Base-by-base conservation (phyloP, 768 basidiomycete species). In the Lactarius hatsudake region DNA sequence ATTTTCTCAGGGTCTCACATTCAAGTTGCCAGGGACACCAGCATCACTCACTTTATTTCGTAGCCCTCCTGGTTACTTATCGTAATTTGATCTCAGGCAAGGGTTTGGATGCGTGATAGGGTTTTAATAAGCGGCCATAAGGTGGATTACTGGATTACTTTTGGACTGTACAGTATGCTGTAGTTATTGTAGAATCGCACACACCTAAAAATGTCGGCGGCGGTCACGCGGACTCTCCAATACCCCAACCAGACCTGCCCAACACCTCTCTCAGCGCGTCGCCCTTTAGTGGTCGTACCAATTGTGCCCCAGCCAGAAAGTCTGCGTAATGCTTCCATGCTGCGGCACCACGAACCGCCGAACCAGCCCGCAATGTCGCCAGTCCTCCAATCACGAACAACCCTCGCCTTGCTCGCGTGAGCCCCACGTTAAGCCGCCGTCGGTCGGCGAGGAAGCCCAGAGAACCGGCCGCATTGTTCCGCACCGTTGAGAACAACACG, bases 381-480 rank as follows among this genome's bases (percentile, higher is more conserved):
- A 91, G 79, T 66, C 83, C 93, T 42, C 93, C 93, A 4, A 94
- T 80, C 12, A 95, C 83, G 72, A 94, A 91, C 68, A 94, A 75
- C n/a, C 89, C 93, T 66, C 93, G 81, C 78, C 89, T 90, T 36
- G 94, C 95, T 28, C 95, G 81, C 60, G 95, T 97, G 64, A 97
- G 79, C 2, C 94, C 95, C 32, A 97, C 95, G 76, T 97, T 97
- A 63, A 96, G 80, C 71, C 95, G 77, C 68, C 94, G 80, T 72
- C 87, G 81, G 78, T 97, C 94, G 26, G 89, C 92, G 28, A 97
- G 81, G 78, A 97, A 97, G 0, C 95, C 95, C 72, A 97, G 93
- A 64, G 86, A 81, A 12, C 93, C 93, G 1, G 77, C 78, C 2
- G 80, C 72, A 73, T 97, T 97, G 75, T 90, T 91, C 61, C 95